Evolutionary conservation across 2,329 filamentous ascomycete genomes (phyloP), one percentile per base, ranked within the genome.

Genomic region (Calonectria honghensis): DNA sequence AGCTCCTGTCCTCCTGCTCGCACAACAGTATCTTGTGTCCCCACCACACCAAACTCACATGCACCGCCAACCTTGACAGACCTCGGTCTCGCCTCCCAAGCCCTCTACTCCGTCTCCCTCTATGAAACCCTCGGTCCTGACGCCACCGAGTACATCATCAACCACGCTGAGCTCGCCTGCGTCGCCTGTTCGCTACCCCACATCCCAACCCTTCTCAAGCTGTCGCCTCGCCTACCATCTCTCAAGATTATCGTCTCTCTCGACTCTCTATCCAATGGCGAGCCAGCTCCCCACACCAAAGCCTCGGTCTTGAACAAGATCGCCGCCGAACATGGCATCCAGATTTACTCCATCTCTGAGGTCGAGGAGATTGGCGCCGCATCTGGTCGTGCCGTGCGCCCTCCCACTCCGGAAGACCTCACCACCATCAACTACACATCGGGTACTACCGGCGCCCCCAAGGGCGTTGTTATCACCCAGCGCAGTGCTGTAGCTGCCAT

Each of bases 71-170:
- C 48, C 9, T 57, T 51, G 20, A 31, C 73, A 95, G 96, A 98
- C 88, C 88, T 98, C 82, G 97, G 92, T 50, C 93, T 94, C 83
- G 92, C 95, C 87, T 97, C 96, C 16, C 97, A 98, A 85, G 92
- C 94, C 10, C 91, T 98, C 37, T 98, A 90, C 86, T 95, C 94
- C 29, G 96, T 99, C 70, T 98, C 96, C 6, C 93, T 99, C 66
- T 99, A 99, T 88, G 97, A 98, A 85, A 98, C 96, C 16, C 91
- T 99, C 6, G 96, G 96, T 13, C 94, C 96, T 16, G 95, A 98
- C 79, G 92, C 96, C 3, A 96, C 95, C 72, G 96, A 98, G 86
- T 98, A 95, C 87, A 98, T 99, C 85, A 94, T 98, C 87, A 97
- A 97, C 85, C 96, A 98, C 84, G 92, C 95, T 70, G 90, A 93